Evolutionary conservation across 2,329 filamentous ascomycete genomes (phyloP).

Genomic region (Cercospora sesami): DNA sequence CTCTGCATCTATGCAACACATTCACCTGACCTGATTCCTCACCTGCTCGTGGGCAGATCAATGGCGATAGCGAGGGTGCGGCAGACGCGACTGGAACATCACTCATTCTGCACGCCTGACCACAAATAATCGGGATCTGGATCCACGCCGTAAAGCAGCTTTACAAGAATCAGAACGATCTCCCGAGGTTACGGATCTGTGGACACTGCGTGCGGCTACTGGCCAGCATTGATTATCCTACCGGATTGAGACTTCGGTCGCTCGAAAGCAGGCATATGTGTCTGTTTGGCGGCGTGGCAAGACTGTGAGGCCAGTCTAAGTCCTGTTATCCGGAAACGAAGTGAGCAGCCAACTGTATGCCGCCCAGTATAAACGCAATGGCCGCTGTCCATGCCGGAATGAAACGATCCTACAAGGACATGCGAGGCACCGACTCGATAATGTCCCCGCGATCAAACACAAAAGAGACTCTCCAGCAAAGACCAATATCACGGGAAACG

Average conservation of each 20-base stretch:
- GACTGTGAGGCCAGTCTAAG: neutral
- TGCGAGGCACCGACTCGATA: constrained; percentile 26
- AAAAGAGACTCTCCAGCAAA: constrained; percentile 21
- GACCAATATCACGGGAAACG: constrained; percentile 22
- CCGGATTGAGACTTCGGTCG: neutral
- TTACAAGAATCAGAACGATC: neutral
- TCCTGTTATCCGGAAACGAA: neutral
- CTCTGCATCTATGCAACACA: neutral
- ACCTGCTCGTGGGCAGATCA: constrained; percentile 1
- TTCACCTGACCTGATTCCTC: constrained; percentile 16
- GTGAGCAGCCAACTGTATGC: neutral
- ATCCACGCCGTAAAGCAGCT: neutral
- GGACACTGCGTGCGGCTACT: neutral
- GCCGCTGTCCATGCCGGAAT: constrained; percentile 33
- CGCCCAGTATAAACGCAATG: constrained; percentile 18
- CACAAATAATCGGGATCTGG: neutral
- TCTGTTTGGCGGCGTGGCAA: neutral
- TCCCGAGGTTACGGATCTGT: neutral
- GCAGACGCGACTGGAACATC: neutral
- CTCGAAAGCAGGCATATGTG: neutral
- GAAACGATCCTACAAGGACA: constrained; percentile 35
- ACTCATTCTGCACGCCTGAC: neutral
- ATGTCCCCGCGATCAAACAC: constrained; percentile 16
- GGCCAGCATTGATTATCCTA: neutral
- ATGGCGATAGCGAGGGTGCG: neutral